Percentiles rank a stretch among this genome's conserved stretches.
phyloP scores from a whole-genome alignment of 2,329 filamentous ascomycete species.

The Sporothrix brasiliensis region DNA sequence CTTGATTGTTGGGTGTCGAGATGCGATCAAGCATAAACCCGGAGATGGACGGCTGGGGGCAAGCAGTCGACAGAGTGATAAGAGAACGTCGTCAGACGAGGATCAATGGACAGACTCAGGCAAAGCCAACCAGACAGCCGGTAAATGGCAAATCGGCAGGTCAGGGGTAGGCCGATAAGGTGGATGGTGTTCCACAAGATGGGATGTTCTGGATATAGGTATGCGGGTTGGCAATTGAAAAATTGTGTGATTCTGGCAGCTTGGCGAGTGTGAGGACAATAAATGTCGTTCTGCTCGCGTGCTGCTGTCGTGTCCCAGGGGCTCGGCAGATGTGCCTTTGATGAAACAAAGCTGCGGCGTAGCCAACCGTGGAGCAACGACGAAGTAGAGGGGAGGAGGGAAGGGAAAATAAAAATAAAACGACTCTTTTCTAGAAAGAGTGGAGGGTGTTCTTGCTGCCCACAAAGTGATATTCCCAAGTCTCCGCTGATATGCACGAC shows the following conservation, averaged over 20 bases:
- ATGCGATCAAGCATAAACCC: conserved; percentile 23
- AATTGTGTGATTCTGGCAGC: not conserved
- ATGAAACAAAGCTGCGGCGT: conserved; percentile 35
- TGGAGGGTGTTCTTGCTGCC: not conserved
- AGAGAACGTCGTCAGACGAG: not conserved
- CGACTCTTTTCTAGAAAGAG: not conserved
- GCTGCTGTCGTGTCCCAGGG: conserved; percentile 12
- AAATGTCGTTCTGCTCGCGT: not conserved
- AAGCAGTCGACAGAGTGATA: not conserved
- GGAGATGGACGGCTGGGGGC: not conserved
- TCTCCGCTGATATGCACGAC: not conserved
- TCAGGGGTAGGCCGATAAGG: conserved; percentile 6
- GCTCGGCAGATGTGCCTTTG: conserved; percentile 16
- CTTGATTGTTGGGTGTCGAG: not conserved
- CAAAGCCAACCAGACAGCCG: conserved; percentile 11
- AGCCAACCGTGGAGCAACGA: conserved; percentile 13
- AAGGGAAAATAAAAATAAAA: not conserved
- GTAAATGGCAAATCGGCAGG: conserved; percentile 21
- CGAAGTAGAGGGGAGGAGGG: no score
- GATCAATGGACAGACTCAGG: not conserved
- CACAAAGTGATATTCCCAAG: not conserved
- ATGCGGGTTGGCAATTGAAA: not conserved
- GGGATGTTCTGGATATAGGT: not conserved
- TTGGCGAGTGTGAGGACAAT: not conserved
- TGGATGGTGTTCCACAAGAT: conserved; percentile 6